These are phyloP conservation scores for Arctium lappa DNA, from an alignment of 129 eudicot species.

Conservation along the genomic window DNA sequence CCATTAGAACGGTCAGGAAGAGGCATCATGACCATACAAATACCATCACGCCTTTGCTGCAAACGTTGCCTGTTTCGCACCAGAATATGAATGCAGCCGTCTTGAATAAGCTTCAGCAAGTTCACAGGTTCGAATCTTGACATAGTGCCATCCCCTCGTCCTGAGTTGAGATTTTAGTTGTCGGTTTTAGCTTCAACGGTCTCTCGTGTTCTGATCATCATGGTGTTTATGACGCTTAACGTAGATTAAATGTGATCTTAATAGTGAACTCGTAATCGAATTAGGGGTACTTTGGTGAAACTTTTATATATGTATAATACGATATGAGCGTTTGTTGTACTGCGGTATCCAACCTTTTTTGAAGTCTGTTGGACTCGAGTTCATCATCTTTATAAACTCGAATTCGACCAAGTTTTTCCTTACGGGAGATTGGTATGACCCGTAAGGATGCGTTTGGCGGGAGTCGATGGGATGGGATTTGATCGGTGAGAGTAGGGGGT, in stretches of 20 bases:
- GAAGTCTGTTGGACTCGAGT: not conserved
- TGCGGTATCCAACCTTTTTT: not conserved
- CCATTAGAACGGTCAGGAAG: constrained; percentile 37
- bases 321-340: not conserved
- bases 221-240: constrained; percentile 27
- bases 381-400: not conserved
- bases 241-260: constrained; percentile 11
- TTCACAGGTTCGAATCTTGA: constrained; percentile 37
- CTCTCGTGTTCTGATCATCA: constrained; percentile 5
- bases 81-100: constrained; percentile 1
- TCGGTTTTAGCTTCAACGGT: not conserved
- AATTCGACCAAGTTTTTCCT: not conserved
- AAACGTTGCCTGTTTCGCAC: constrained; percentile 8
- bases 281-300: constrained; percentile 6
- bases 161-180: constrained; percentile 3
- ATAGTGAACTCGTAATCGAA: not conserved
- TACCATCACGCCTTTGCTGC: constrained; percentile 9
- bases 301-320: constrained; percentile 20
- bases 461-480: not conserved
- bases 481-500: not conserved
- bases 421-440: not conserved
- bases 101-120: constrained; percentile 26
- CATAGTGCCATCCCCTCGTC: not conserved
- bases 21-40: constrained; percentile 39
- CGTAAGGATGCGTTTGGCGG: not conserved